phyloP scores from a whole-genome alignment of 352 stramenopile genomes.

The Pythium sp. region DNA sequence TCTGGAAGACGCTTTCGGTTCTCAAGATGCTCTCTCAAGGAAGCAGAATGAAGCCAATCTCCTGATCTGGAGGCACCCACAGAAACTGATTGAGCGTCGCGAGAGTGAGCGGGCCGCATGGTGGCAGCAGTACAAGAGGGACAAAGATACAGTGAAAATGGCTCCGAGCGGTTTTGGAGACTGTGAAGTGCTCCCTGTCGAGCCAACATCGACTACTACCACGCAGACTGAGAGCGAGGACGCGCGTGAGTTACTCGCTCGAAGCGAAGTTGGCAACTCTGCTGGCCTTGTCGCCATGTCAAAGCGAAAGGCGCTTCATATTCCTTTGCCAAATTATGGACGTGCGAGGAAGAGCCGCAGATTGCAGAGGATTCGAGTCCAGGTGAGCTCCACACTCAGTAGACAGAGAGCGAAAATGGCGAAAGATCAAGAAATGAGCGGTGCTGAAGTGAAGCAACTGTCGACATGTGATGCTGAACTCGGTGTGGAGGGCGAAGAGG shows the following conservation, averaged over 20 bases:
- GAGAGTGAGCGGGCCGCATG: constrained; percentile 25
- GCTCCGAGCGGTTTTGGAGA: neutral
- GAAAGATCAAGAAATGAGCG: neutral
- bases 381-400: no score
- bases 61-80: constrained; percentile 37
- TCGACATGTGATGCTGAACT: neutral
- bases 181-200: neutral
- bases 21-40: neutral
- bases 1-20: constrained; percentile 15
- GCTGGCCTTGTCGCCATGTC: neutral
- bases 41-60: constrained; percentile 19
- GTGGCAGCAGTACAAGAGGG: neutral
- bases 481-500: neutral
- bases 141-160: neutral
- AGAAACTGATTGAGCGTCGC: constrained; percentile 28
- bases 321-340: neutral
- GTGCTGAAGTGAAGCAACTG: neutral
- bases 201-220: no score
- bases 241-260: no score
- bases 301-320: neutral
- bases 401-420: neutral
- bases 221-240: neutral
- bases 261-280: neutral
- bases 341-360: neutral
- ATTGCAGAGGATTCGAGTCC: neutral